These are phyloP conservation scores for Trypanosoma lewisi DNA, from an alignment of 208 protist genomes.

Conservation along the genomic window DNA sequence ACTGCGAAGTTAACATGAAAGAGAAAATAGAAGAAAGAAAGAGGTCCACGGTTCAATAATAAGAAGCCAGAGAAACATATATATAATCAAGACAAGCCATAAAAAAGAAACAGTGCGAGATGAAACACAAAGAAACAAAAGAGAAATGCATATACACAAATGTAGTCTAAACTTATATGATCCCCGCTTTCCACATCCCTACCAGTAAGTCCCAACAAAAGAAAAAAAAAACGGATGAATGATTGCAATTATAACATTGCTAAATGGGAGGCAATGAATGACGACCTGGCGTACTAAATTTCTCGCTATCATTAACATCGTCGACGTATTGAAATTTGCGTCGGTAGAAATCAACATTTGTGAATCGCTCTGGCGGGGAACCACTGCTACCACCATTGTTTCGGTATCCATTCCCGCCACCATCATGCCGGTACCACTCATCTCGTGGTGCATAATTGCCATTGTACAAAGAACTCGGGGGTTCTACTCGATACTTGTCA, in stretches of 20 bases:
- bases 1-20: not conserved
- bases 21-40: not conserved
- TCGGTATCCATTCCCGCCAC: slow-evolving; percentile 5
- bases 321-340: slow-evolving; percentile 1
- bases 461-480: not conserved
- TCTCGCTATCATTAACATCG: not conserved
- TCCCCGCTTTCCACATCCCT: not conserved
- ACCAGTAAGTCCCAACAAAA: not conserved
- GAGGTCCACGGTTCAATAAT: not conserved
- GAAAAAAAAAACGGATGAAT: no score
- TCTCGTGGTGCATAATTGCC: slow-evolving; percentile 8
- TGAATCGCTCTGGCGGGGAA: not conserved
- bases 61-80: not conserved
- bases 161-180: not conserved
- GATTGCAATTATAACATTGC: no score
- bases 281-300: slow-evolving; percentile 21
- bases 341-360: slow-evolving; percentile 8
- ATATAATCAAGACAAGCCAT: not conserved
- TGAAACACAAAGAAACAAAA: no score
- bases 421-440: not conserved
- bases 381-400: not conserved
- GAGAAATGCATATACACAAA: slow-evolving; percentile 11
- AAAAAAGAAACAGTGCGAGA: slow-evolving; percentile 5
- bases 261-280: not conserved
- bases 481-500: not conserved